These are phyloP conservation scores for Trichoderma sp. DNA, from an alignment of 2,329 filamentous ascomycete genomes.

Conservation along the genomic window DNA sequence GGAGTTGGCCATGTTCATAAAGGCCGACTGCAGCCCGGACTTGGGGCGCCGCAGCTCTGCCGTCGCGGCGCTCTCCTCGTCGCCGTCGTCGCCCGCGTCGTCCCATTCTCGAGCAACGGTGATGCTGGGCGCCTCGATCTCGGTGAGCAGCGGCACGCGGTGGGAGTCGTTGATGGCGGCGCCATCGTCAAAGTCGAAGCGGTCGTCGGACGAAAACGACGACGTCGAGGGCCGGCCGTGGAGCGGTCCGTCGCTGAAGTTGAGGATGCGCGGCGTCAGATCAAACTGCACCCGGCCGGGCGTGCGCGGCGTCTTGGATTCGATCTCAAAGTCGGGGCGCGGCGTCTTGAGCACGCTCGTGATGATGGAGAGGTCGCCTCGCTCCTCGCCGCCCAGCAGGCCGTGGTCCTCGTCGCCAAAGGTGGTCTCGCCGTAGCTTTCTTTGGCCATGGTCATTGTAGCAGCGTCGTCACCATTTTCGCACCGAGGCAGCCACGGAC, in stretches of 20 bases:
- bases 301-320: conserved; percentile 41
- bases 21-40: conserved; percentile 81
- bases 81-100: conserved; percentile 46
- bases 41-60: conserved; percentile 68
- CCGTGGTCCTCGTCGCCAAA: conserved; percentile 38
- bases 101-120: conserved; percentile 62
- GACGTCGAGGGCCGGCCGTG: conserved; percentile 19
- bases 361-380: conserved; percentile 33
- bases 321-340: conserved; percentile 27
- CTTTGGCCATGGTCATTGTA: conserved; percentile 39
- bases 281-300: conserved; percentile 77
- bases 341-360: conserved; percentile 28
- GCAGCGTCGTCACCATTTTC: conserved; percentile 22
- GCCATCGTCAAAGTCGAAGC: conserved; percentile 53
- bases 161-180: conserved; percentile 52
- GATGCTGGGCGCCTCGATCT: conserved; percentile 78
- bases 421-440: conserved; percentile 35
- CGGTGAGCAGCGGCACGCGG: conserved; percentile 74
- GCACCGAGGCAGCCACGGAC: conserved; percentile 1
- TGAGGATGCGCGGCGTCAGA: conserved; percentile 50
- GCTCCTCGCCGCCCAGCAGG: conserved; percentile 33
- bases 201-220: conserved; percentile 28
- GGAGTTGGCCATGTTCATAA: conserved; percentile 99
- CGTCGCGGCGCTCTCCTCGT: conserved; percentile 48
- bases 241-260: conserved; percentile 32